phyloP scores from a whole-genome alignment of 2,329 filamentous ascomycete genomes.

The Fusarium liriodendri region DNA sequence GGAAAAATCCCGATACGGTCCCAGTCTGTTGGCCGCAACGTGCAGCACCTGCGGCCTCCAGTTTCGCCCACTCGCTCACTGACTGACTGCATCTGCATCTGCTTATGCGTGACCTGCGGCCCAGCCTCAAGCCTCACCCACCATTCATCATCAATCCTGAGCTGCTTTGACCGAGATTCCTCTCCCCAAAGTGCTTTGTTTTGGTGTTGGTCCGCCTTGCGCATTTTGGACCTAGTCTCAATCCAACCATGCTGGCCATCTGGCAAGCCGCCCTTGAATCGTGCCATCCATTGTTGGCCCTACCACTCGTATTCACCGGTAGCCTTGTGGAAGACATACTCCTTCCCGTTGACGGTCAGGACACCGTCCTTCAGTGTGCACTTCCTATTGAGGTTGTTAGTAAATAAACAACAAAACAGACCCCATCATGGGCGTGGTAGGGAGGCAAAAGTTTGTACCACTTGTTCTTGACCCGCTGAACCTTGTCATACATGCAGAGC shows the following conservation, averaged over 20 bases:
- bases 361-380: slow-evolving; percentile 98
- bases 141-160: background rate
- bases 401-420: slow-evolving; percentile 9
- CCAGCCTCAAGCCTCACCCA: slow-evolving; percentile 10
- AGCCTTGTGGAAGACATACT: slow-evolving; percentile 98
- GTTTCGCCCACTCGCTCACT: background rate
- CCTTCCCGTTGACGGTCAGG: slow-evolving; percentile 90
- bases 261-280: background rate
- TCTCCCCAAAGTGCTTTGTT: slow-evolving; percentile 11
- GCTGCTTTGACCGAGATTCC: background rate
- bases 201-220: slow-evolving; percentile 17
- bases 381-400: slow-evolving; percentile 70
- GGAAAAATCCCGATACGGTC: slow-evolving; percentile 27
- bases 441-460: slow-evolving; percentile 64
- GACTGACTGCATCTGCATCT: slow-evolving; percentile 8
- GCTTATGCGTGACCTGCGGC: slow-evolving; percentile 21
- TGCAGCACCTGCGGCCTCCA: slow-evolving; percentile 28
- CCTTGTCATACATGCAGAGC: slow-evolving; percentile 99
- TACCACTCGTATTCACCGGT: slow-evolving; percentile 99
- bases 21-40: slow-evolving; percentile 40
- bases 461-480: slow-evolving; percentile 99
- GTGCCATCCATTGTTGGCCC: background rate
- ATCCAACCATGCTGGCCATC: slow-evolving; percentile 6
- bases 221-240: slow-evolving; percentile 1
- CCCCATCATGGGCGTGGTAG: background rate